Evolutionary conservation across 176 grass and related monocot species (phyloP).

Genomic region (Oryza meridionalis): DNA sequence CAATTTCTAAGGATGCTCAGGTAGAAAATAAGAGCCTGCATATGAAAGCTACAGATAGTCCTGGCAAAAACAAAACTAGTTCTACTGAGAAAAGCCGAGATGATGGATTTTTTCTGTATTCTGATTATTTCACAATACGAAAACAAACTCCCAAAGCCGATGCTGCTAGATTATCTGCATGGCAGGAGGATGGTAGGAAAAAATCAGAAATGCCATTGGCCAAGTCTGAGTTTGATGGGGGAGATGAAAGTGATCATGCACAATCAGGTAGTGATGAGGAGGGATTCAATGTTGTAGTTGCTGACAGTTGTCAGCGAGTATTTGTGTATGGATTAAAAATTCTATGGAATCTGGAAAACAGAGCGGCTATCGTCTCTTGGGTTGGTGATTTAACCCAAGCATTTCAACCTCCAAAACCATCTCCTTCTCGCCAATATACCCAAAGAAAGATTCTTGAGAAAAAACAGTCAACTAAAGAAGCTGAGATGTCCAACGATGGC

Average conservation of each 20-base stretch:
- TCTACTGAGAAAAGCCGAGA: slow-evolving; percentile 64
- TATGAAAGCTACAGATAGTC: slow-evolving; percentile 49
- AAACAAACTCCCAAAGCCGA: slow-evolving; percentile 95
- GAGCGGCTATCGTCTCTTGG: slow-evolving; percentile 73
- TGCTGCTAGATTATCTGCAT: slow-evolving; percentile 71
- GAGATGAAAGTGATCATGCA: slow-evolving; percentile 64
- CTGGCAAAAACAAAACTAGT: slow-evolving; percentile 53
- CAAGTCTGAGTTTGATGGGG: slow-evolving; percentile 67
- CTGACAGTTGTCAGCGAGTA: slow-evolving; percentile 94
- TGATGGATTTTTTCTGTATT: slow-evolving; percentile 85
- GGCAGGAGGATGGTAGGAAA: slow-evolving; percentile 85
- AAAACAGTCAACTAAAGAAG: slow-evolving; percentile 59
- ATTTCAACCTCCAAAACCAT: slow-evolving; percentile 86
- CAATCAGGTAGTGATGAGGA: slow-evolving; percentile 91
- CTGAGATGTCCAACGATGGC: slow-evolving; percentile 57
- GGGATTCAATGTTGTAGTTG: slow-evolving; percentile 91
- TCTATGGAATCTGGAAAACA: slow-evolving; percentile 92
- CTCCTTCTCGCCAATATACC: slow-evolving; percentile 83
- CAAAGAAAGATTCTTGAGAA: slow-evolving; percentile 82
- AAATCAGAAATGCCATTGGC: slow-evolving; percentile 53
- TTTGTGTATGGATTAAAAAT: slow-evolving; percentile 95
- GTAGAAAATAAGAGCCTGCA: slow-evolving; percentile 46
- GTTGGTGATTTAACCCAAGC: slow-evolving; percentile 81
- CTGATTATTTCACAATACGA: slow-evolving; percentile 95
- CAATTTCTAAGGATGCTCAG: slow-evolving; percentile 51